Evolutionary conservation across 148 eudicot species (phyloP), one percentile per base, ranked within the genome.

Genomic region (Cornus kousa): DNA sequence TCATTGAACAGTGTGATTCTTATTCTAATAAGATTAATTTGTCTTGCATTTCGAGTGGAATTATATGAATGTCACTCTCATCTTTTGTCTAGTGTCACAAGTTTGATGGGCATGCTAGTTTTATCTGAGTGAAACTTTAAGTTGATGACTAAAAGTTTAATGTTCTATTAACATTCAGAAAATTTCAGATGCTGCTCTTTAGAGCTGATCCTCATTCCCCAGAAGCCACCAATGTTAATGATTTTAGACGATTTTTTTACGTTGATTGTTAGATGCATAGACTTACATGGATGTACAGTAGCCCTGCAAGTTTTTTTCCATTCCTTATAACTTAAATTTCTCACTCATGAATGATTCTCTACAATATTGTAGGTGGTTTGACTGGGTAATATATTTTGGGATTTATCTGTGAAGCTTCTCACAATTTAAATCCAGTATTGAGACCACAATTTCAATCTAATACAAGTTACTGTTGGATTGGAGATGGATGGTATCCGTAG

Each of bases 361-460:
- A n/a, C 40, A 60, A 60, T 59, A 35, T 53, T 78, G 72, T 78
- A 78, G 80, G 80, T 60, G 16, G 57, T 24, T 24, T 71, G 70
- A 46, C 80, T 40, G 59, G 73, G 39, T 11, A 7, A 19, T 62
- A 16, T 62, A 62, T 71, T 23, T 78, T 43, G 48, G 48, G 17
- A 3, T 33, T 57, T 23, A 53, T 16, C 14, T 28, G 10, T 33
- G 70, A 62, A 78, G 80, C 28, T 31, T 78, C 48, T 43, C 60
- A 57, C 3, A 59, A 50, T 50, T 9, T 24, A 9, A 37, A 3
- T 60, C 62, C 9, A 57, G 40, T 7, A 9, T 60, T 24, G 43
- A 59, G 67, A 60, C 17, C 69, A 60, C 1, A 7, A 39, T 53
- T 43, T 43, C 48, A 43, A 43, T 43, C 48, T 43, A 43, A 43